phyloP scores from a whole-genome alignment of 202 grass and related monocot species.

The Schoenoplectus tabernaemontani region DNA sequence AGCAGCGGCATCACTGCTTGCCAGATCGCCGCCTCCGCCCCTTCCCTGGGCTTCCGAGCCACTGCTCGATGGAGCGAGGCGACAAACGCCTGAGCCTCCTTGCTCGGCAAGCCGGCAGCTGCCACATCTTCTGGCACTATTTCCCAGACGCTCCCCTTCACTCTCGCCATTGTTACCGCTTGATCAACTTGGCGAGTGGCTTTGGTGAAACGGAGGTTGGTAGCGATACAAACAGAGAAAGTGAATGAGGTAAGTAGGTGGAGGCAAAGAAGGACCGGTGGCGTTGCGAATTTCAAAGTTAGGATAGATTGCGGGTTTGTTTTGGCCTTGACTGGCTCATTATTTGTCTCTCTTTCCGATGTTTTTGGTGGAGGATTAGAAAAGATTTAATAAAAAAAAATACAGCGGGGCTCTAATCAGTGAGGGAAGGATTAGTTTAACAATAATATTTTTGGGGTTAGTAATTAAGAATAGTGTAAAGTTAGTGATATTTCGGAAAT shows the following conservation, averaged over 20 bases:
- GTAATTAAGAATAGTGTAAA: no score
- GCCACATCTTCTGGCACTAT: slow-evolving; percentile 44
- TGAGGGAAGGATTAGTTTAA: no score
- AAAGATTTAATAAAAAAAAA: no score
- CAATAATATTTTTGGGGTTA: no score
- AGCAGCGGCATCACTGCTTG: slow-evolving; percentile 35
- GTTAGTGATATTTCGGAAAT: no score
- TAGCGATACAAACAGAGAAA: background rate
- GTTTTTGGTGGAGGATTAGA: background rate
- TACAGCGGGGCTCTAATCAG: no score
- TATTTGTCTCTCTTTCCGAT: background rate
- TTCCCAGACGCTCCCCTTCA: slow-evolving; percentile 55
- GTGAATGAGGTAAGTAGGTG: background rate
- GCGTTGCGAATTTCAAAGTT: background rate
- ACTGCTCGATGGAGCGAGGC: slow-evolving; percentile 33
- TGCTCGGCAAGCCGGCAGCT: slow-evolving; percentile 29
- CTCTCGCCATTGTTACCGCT: slow-evolving; percentile 2
- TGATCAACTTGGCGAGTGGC: background rate
- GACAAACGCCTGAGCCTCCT: slow-evolving; percentile 35
- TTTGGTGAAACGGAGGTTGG: background rate
- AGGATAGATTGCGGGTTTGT: background rate
- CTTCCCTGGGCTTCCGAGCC: background rate
- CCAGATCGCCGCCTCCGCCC: slow-evolving; percentile 40
- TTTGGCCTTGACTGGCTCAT: background rate
- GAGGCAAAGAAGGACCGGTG: background rate